Evolutionary conservation across 306 rosid genomes (phyloP).

Genomic region (Inga leiocalycina): DNA sequence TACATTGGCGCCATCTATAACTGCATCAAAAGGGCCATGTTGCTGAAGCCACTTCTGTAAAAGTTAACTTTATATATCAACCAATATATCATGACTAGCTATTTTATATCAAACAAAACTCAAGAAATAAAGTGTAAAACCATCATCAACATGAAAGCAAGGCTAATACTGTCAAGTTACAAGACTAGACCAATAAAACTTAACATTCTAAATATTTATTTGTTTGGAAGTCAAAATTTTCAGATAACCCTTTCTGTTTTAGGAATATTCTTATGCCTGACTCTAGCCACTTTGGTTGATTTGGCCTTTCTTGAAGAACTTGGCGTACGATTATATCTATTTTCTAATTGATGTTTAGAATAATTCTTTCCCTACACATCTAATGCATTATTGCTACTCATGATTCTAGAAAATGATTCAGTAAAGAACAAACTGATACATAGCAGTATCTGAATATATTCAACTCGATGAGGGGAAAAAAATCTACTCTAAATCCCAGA

Average conservation of each 20-base stretch:
- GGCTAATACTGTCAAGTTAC: not conserved
- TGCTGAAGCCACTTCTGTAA: constrained; percentile 80
- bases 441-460: constrained; percentile 17
- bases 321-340: not conserved
- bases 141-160: not conserved
- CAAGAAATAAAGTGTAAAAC: constrained; percentile 28
- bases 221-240: not conserved
- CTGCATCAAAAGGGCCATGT: constrained; percentile 90
- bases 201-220: not conserved
- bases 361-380: not conserved
- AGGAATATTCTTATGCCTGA: not conserved
- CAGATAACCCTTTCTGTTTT: too few relatives aligned
- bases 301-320: not conserved
- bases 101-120: constrained; percentile 29
- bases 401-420: not conserved
- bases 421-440: not conserved
- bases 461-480: constrained; percentile 7
- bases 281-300: not conserved
- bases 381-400: not conserved
- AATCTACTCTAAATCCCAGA: constrained; percentile 4
- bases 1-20: constrained; percentile 92
- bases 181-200: not conserved
- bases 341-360: not conserved
- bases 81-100: constrained; percentile 35
- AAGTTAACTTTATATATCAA: constrained; percentile 55